phyloP scores from a whole-genome alignment of 176 grass and related monocot genomes.

The Stipa capillata region DNA sequence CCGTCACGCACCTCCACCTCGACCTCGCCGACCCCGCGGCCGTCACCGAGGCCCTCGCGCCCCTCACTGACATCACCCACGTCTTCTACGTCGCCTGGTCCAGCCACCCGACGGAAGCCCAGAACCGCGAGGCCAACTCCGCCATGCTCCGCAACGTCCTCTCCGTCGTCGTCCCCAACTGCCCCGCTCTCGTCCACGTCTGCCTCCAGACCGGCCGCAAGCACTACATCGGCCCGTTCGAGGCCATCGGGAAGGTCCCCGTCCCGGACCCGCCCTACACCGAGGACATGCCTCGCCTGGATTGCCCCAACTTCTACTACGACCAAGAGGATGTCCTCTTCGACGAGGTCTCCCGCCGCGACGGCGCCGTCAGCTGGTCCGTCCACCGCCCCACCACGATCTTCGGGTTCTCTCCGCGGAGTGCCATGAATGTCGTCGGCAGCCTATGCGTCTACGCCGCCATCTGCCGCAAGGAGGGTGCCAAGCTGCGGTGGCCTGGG shows the following conservation, averaged over 20 bases:
- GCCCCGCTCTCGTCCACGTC: constrained; percentile 45
- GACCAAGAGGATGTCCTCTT: constrained; percentile 52
- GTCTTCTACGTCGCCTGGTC: constrained; percentile 53
- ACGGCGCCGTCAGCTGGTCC: constrained; percentile 48
- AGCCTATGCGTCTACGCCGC: constrained; percentile 79
- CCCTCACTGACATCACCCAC: constrained; percentile 54
- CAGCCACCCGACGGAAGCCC: constrained; percentile 14
- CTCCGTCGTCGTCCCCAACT: constrained; percentile 40
- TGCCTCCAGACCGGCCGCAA: constrained; percentile 71
- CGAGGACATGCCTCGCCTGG: constrained; percentile 49
- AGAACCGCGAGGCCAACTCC: constrained; percentile 33
- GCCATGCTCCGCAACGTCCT: constrained; percentile 68
- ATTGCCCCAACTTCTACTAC: constrained; percentile 52
- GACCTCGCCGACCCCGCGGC: constrained; percentile 45
- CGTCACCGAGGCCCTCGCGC: constrained; percentile 30
- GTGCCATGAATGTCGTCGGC: constrained; percentile 64
- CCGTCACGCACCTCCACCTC: constrained; percentile 39
- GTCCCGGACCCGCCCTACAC: constrained; percentile 41
- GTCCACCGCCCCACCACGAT: constrained; percentile 54
- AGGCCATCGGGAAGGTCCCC: not conserved
- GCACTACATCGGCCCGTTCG: constrained; percentile 57
- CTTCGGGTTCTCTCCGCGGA: constrained; percentile 71
- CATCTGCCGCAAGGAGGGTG: constrained; percentile 63
- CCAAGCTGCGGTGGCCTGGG: constrained; percentile 51
- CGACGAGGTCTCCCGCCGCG: constrained; percentile 30